Base-by-base conservation (phyloP, 257 asterid genomes). In the Jaltomata sinuosa region DNA sequence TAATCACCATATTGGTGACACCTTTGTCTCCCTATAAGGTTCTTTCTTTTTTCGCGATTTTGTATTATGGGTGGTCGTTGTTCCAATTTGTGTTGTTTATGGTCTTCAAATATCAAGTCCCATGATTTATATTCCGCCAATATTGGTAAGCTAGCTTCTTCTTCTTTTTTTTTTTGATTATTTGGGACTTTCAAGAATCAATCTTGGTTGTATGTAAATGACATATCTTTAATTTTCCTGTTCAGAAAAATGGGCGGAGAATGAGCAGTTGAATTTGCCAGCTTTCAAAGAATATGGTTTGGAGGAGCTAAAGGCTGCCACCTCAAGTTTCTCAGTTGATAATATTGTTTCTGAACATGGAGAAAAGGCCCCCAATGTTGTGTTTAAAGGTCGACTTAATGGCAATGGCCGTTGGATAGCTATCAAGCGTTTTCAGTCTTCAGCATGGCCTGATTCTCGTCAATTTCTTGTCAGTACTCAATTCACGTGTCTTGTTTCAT, bases 291-390 rank as follows among this genome's bases (percentile, higher is more conserved):
- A 88, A 78, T 90, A 85, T 61, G 81, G 90, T 45, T 86, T 90
- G 85, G 91, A 90, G 40, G 90, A 90, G 85, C 83, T 90, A 8
- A 88, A 82, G 85, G 55, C 83, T 80, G 93, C 89, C 18, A 89
- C 93, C 84, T 90, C 89, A 55, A 89, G 88, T 61, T 90, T 90
- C 85, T 81, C 90, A 31, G 83, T 47, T 18, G 88, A 88, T 79
- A 88, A 87, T 86, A 88, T 90, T 55, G 91, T 90, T 36, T 90
- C 93, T 32, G 93, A 90, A 84, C 91, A 90, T 80, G 93, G 91
- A 54, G 88, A 86, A 27, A 88, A 86, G 53, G 91, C 93, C 5
- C 90, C 93, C 2, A 90, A 90, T 34, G 89, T 90, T 79, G 93
- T 90, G 80, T 90, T 85, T 59, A 90, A 86, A 85, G 93, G 91